Evolutionary conservation across 371 early-diverging fungal genomes (phyloP).

Genomic region (Rhizopus stolonifer): DNA sequence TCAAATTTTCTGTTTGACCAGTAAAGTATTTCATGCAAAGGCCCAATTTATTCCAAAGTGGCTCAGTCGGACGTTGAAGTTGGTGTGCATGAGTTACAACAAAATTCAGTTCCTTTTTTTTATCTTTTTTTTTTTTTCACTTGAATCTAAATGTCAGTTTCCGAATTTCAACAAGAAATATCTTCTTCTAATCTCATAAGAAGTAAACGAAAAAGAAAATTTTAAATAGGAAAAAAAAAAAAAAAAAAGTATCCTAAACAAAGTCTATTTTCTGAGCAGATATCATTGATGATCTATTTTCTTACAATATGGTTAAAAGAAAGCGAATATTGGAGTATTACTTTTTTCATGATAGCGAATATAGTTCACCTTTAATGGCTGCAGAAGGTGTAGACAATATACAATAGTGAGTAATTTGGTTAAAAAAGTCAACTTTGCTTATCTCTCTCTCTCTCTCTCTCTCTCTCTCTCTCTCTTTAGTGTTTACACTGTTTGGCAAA

Average conservation of each 20-base stretch:
- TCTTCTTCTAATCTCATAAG: background rate
- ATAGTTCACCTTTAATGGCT: constrained; percentile 51
- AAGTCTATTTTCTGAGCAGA: constrained; percentile 12
- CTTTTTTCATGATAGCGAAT: constrained; percentile 32
- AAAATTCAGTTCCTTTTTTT: background rate
- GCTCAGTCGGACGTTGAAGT: too few species aligned
- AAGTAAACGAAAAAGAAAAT: background rate
- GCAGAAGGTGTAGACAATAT: constrained; percentile 54
- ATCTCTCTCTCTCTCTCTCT: too few species aligned
- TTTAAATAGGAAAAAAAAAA: too few species aligned
- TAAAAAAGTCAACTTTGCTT: too few species aligned
- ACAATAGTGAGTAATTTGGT: constrained; percentile 39
- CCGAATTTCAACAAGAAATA: background rate
- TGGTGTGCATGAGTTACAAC: background rate
- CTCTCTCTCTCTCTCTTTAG: constrained; percentile 25
- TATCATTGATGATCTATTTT: constrained; percentile 41
- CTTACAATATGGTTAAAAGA: constrained; percentile 32
- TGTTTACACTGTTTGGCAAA: constrained; percentile 60
- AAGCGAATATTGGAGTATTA: constrained; percentile 39
- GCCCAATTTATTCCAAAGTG: too few species aligned
- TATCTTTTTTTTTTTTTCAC: background rate
- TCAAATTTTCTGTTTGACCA: too few species aligned
- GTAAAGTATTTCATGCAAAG: too few species aligned
- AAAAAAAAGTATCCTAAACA: background rate
- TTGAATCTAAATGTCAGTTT: background rate